Evolutionary conservation across 73 alveolate genomes (phyloP).

Genomic region (Breviolum minutum): DNA sequence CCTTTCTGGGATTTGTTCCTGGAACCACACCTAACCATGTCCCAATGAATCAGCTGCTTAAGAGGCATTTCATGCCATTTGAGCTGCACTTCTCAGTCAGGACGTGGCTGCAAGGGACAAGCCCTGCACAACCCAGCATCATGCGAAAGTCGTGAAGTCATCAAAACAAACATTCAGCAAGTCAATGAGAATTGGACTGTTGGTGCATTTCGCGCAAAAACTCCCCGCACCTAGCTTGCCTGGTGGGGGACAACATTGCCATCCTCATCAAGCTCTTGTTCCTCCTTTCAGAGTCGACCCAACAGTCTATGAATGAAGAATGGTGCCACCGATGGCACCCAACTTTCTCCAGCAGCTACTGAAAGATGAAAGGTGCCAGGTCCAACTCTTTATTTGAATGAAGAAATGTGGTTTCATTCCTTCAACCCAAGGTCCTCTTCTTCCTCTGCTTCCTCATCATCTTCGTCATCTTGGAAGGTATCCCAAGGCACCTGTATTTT

Average conservation of each 20-base stretch:
- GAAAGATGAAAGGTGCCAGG: background rate
- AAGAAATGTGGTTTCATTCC: background rate
- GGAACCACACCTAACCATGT: conserved; percentile 1
- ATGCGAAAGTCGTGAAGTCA: background rate
- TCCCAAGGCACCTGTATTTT: conserved; percentile 87
- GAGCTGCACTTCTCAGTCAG: conserved; percentile 30
- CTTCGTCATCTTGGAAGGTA: conserved; percentile 92
- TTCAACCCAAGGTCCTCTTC: conserved; percentile 57
- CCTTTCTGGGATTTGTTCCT: background rate
- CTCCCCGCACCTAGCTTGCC: conserved; percentile 87
- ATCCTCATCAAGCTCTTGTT: conserved; percentile 91
- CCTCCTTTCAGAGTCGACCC: conserved; percentile 11
- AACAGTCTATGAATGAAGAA: background rate
- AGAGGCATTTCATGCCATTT: conserved; percentile 49
- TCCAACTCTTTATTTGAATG: background rate
- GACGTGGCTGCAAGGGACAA: conserved; percentile 19
- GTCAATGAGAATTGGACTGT: background rate
- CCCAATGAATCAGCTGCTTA: conserved; percentile 50
- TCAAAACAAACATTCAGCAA: background rate
- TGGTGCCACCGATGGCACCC: background rate
- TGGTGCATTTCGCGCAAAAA: background rate
- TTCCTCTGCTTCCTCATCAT: conserved; percentile 50
- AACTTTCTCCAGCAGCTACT: too few relatives aligned
- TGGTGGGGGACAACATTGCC: conserved; percentile 94
- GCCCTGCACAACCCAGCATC: background rate